phyloP scores from a whole-genome alignment of 306 rosid species.

The Leucaena leucocephala region DNA sequence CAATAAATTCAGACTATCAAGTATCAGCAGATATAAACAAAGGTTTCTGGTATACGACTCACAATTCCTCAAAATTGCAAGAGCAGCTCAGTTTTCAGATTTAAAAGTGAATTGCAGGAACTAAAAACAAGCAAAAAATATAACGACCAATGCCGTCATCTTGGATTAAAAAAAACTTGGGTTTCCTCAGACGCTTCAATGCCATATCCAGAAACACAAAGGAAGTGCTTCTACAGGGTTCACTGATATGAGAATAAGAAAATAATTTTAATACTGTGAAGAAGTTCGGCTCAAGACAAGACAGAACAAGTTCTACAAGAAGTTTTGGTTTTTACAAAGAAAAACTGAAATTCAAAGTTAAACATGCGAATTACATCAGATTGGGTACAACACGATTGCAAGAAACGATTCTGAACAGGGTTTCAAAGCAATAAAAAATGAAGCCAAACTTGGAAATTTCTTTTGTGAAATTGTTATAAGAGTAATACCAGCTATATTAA shows the following conservation, averaged over 20 bases:
- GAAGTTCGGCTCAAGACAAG: neutral
- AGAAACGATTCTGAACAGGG: neutral
- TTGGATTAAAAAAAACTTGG: neutral
- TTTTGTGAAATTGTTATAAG: neutral
- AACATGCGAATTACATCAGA: neutral
- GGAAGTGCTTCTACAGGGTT: neutral
- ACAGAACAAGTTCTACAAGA: neutral
- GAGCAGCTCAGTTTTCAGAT: neutral
- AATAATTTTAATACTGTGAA: neutral
- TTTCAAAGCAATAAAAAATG: neutral
- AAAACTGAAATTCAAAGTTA: neutral
- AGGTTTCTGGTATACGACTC: neutral
- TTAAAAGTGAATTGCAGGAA: neutral
- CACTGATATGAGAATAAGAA: neutral
- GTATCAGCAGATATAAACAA: neutral
- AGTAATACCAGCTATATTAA: neutral
- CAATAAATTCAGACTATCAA: neutral
- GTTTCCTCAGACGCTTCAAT: neutral
- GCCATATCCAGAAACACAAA: neutral
- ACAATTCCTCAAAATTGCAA: neutral
- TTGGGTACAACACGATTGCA: neutral
- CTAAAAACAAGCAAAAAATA: neutral
- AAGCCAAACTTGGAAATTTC: neutral
- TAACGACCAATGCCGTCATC: neutral
- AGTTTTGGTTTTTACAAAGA: neutral